Evolutionary conservation across 306 rosid species (phyloP).

Genomic region (Spatholobus suberectus): DNA sequence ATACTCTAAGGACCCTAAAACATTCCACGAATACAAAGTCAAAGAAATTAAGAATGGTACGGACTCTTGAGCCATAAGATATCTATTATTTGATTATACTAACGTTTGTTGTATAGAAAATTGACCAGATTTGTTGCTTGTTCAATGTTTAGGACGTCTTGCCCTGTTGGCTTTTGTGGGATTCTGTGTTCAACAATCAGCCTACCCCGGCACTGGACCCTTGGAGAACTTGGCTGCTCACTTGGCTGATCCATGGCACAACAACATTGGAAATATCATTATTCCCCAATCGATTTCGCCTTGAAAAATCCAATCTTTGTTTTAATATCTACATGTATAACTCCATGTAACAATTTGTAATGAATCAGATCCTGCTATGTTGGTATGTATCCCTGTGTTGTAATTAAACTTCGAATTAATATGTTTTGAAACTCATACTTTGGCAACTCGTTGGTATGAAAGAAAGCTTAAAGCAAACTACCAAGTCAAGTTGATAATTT

Average conservation of each 20-base stretch:
- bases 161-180: constrained; percentile 96
- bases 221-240: constrained; percentile 98
- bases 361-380: constrained; percentile 39
- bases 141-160: constrained; percentile 66
- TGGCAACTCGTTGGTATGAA: background rate
- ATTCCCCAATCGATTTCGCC: constrained; percentile 64
- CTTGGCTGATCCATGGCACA: constrained; percentile 99
- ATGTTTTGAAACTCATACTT: constrained; percentile 17
- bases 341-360: constrained; percentile 51
- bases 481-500: background rate
- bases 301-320: constrained; percentile 23
- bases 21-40: constrained; percentile 85
- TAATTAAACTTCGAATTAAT: constrained; percentile 41
- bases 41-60: constrained; percentile 92
- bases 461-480: constrained; percentile 2
- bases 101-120: no score
- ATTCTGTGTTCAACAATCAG: constrained; percentile 85
- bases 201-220: constrained; percentile 99
- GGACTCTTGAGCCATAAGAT: background rate
- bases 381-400: constrained; percentile 43
- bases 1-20: constrained; percentile 95
- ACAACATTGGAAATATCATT: constrained; percentile 87
- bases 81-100: no score
- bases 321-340: constrained; percentile 52
- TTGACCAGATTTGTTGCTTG: background rate